Conservation (phyloP, 352 stramenopile genomes). For the Lagenidium giganteum region DNA sequence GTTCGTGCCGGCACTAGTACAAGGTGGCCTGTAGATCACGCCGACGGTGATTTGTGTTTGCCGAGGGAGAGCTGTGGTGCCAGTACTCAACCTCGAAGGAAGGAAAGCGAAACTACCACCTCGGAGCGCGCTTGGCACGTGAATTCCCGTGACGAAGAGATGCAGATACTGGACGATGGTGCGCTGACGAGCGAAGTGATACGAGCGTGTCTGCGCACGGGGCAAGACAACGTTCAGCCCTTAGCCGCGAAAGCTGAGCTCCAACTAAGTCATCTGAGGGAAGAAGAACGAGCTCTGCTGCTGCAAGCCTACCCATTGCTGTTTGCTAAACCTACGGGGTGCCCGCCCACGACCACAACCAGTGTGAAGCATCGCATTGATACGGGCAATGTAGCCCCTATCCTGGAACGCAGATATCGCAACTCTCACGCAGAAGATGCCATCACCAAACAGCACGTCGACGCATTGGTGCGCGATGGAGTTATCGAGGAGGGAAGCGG, state of each 20-base stretch:
- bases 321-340: conserved; percentile 1
- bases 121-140: conserved; percentile 5
- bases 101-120: conserved; percentile 5
- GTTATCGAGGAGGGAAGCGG: conserved; percentile 12
- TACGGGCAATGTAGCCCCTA: conserved; percentile 9
- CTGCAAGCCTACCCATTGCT: conserved; percentile 4
- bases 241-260: conserved; percentile 6
- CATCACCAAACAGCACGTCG: conserved; percentile 5
- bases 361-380: conserved; percentile 14
- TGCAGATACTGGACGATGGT: conserved; percentile 8
- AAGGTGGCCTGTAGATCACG: conserved; percentile 4
- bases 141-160: conserved; percentile 8
- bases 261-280: background rate
- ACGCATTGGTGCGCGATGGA: conserved; percentile 7
- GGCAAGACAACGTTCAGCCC: background rate
- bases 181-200: conserved; percentile 1
- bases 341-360: conserved; percentile 4
- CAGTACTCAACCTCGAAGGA: conserved; percentile 13
- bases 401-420: background rate
- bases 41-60: conserved; percentile 2
- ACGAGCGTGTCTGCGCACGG: background rate
- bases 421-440: conserved; percentile 9
- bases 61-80: background rate
- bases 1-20: background rate
- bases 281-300: conserved; percentile 1